Evolutionary conservation across 83 land plant genomes (phyloP), one percentile per base, ranked within the genome.

Genomic region (Isoetes engelmannii): DNA sequence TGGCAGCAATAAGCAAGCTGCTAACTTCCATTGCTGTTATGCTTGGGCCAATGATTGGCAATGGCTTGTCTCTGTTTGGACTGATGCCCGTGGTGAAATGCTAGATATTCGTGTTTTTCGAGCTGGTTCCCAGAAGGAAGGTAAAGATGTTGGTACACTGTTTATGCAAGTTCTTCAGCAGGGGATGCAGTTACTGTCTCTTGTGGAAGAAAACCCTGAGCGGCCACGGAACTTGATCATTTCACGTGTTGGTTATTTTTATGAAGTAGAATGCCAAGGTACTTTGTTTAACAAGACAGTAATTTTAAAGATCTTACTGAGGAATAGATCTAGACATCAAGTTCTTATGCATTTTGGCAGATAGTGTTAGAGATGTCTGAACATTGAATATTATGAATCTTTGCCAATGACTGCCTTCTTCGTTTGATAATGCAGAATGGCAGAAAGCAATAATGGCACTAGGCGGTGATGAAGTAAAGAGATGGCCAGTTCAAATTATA

Each of bases 41-140:
- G 86, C 85, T 13, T 94, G 99, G 98, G 86, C 98, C 48, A 93
- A 88, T 70, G 92, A 94, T 78, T 88, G 97, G 98, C 86, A 90
- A 44, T 94, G 98, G 98, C 72, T 94, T 55, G 80, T 94, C n/a
- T 87, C 90, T 67, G 87, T 90, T 17, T 94, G 98, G 98, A 94
- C 96, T 44, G 98, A 94, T 70, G 81, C 97, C 17, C 79, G 92
- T 56, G 98, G 98, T 47, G 96, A 94, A 72, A 75, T 94, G 70
- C 84, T 94, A 28, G 96, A 94, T 73, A 79, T 84, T 60, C 81
- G 81, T 54, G 77, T 88, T 19, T 88, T 88, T 63, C 80, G 84
- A 73, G 88, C 91, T 51, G 89, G 98, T 28, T 68, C 85, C 45
- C 82, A 82, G 15, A 87, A 84, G 58, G 98, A 94, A 53, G 85